Conservation (phyloP, 2,329 filamentous ascomycete genomes). For the Fusarium lyarnte region DNA sequence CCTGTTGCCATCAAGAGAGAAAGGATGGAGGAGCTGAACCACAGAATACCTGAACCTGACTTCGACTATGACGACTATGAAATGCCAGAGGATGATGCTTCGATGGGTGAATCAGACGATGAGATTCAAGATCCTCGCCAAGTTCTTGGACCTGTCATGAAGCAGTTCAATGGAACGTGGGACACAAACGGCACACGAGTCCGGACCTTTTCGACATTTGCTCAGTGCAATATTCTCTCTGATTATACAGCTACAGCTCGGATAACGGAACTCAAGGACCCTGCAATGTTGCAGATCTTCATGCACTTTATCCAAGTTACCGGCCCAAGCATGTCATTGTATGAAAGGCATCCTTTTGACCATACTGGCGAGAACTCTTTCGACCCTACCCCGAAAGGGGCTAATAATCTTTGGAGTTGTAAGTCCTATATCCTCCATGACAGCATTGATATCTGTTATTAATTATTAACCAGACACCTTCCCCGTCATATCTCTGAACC, state of each 20-base stretch:
- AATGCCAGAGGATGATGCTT: slow-evolving; percentile 65
- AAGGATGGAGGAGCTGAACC: slow-evolving; percentile 8
- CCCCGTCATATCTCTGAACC: slow-evolving; percentile 81
- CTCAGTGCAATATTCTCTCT: slow-evolving; percentile 63
- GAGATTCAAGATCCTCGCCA: slow-evolving; percentile 56
- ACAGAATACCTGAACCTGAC: slow-evolving; percentile 8
- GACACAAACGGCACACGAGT: slow-evolving; percentile 53
- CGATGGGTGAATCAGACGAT: slow-evolving; percentile 69
- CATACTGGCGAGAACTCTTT: slow-evolving; percentile 68
- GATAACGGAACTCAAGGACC: slow-evolving; percentile 80
- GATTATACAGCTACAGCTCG: slow-evolving; percentile 73
- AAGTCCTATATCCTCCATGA: slow-evolving; percentile 42
- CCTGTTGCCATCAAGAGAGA: slow-evolving; percentile 13
- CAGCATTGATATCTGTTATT: slow-evolving; percentile 17
- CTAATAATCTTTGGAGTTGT: slow-evolving; percentile 74
- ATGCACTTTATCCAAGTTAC: slow-evolving; percentile 92
- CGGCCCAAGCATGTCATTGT: slow-evolving; percentile 85
- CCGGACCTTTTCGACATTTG: slow-evolving; percentile 60
- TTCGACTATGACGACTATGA: slow-evolving; percentile 46
- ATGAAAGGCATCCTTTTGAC: slow-evolving; percentile 83
- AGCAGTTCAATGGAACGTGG: slow-evolving; percentile 48
- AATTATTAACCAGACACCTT: slow-evolving; percentile 69
- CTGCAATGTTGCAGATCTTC: slow-evolving; percentile 83
- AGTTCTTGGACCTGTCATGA: slow-evolving; percentile 47
- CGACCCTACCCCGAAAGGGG: slow-evolving; percentile 67